Percentiles rank a stretch among this genome's conserved stretches.
phyloP scores from a whole-genome alignment of 257 asterid genomes.

The Lantana camara region DNA sequence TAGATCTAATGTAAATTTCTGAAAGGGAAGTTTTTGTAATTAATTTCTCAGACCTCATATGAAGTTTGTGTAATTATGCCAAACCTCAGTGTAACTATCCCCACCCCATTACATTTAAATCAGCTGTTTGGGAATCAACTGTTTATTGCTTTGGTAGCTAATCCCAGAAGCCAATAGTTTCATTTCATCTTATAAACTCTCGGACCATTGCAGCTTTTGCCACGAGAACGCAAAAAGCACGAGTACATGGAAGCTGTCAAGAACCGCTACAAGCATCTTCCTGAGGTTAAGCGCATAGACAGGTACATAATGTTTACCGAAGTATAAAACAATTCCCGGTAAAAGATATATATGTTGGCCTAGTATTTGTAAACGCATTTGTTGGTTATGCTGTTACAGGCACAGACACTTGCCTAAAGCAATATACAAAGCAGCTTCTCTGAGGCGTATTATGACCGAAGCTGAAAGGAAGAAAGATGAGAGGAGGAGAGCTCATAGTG shows the following conservation, averaged over 20 bases:
- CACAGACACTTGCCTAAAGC: conserved; percentile 90
- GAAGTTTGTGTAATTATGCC: too few relatives aligned
- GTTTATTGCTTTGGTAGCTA: too few relatives aligned
- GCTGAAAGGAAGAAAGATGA: conserved; percentile 72
- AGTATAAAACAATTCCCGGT: background rate
- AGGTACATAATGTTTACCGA: conserved; percentile 47
- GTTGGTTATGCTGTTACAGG: conserved; percentile 48
- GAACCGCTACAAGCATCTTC: conserved; percentile 93
- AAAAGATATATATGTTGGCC: background rate
- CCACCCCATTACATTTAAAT: too few relatives aligned
- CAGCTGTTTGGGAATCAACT: too few relatives aligned
- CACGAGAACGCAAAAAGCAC: conserved; percentile 86
- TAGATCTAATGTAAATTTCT: too few relatives aligned
- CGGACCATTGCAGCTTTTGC: conserved; percentile 62
- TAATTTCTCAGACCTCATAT: too few relatives aligned
- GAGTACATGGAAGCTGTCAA: conserved; percentile 82
- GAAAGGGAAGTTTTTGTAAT: too few relatives aligned
- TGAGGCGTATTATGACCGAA: conserved; percentile 59
- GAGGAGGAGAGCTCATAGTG: conserved; percentile 88
- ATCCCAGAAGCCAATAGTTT: too few relatives aligned
- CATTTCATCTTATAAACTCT: too few relatives aligned
- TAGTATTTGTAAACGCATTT: background rate
- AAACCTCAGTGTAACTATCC: too few relatives aligned
- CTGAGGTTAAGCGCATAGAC: conserved; percentile 85
- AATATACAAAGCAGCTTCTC: conserved; percentile 70